Evolutionary conservation across 208 protist species (phyloP).

Genomic region (Trypanosomatidae sp.): DNA sequence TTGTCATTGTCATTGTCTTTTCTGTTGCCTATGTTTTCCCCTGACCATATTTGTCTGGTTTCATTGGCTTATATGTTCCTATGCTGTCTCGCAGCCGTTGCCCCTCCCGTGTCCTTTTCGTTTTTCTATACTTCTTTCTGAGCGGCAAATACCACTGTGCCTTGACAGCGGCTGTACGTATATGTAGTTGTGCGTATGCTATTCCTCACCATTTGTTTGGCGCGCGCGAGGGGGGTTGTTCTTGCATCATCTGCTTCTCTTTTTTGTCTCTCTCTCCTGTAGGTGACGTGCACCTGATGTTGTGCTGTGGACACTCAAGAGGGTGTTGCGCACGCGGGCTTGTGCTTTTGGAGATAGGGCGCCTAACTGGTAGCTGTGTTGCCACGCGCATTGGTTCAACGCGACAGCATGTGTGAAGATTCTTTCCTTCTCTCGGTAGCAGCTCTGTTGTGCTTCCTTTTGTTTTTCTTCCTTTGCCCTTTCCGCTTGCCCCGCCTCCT

Average conservation of each 20-base stretch:
- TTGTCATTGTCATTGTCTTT: not conserved
- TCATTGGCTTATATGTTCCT: not conserved
- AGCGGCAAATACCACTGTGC: not conserved
- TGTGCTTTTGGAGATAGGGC: not conserved
- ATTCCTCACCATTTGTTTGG: not conserved
- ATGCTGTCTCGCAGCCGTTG: not conserved
- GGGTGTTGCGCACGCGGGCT: not conserved
- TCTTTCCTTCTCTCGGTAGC: not conserved
- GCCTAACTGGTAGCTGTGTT: not conserved
- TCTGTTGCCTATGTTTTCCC: not conserved
- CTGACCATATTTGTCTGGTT: not conserved
- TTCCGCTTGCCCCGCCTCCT: not conserved
- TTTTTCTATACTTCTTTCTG: not conserved
- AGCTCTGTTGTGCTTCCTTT: not conserved
- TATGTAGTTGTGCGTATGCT: not conserved
- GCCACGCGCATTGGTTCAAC: not conserved
- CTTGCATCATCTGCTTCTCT: conserved; percentile 8
- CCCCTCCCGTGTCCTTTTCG: not conserved
- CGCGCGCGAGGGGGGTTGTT: not conserved
- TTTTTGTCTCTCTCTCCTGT: conserved; percentile 7
- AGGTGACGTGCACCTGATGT: not conserved
- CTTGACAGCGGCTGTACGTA: not conserved
- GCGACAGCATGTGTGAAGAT: conserved; percentile 5
- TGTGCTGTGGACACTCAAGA: not conserved
- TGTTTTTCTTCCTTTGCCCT: not conserved